Evolutionary conservation across 1,284 basidiomycete genomes (phyloP), one percentile per base, ranked within the genome.

Genomic region (Cutaneotrichosporon sp.): DNA sequence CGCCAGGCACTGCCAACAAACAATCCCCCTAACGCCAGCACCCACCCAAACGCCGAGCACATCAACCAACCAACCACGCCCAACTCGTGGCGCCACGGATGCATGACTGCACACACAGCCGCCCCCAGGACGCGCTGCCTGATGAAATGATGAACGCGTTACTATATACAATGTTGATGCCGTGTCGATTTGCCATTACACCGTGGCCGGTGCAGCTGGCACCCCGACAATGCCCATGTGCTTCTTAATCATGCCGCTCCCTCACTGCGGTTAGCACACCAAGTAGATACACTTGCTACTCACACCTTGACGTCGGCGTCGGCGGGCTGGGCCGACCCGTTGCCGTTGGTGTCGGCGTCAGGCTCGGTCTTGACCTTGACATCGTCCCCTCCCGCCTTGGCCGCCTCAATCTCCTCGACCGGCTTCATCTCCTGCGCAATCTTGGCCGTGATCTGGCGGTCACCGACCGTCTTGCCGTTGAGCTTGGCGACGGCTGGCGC

Each of bases 371-470:
- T 21, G 3, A 15, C n/a, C 48, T 41, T 42, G 30, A 17, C 41
- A n/a, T 34, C 39, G 30, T 40, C 37, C 8, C 14, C 14, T 26
- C 10, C 43, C 1, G 30, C 43, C 37, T 48, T 18, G 46, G 47
- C 33, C 38, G 37, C 47, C 26, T n/a, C 30, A 12, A 46, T 58
- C 48, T 54, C 58, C 56, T 72, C 71, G 22, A 67, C 61, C 4
- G 66, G 63, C 62, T 70, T 71, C 68, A 74, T 69, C 64, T 74
- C 71, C 53, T 74, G 70, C 36, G 90, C 90, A 63, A 93, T 79
- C 79, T 91, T 92, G 78, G 92, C 88, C 53, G 86, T 87, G 68
- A 93, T 84, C 61, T 80, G 72, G 63, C 90, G 80, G 52, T 87
- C 88, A 45, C 82, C 84, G 55, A 93, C 77, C 56, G 90, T 84